Percentiles rank a stretch among this genome's conserved stretches.
Conservation (phyloP, 768 basidiomycete genomes). For the Agaricus blazei region DNA sequence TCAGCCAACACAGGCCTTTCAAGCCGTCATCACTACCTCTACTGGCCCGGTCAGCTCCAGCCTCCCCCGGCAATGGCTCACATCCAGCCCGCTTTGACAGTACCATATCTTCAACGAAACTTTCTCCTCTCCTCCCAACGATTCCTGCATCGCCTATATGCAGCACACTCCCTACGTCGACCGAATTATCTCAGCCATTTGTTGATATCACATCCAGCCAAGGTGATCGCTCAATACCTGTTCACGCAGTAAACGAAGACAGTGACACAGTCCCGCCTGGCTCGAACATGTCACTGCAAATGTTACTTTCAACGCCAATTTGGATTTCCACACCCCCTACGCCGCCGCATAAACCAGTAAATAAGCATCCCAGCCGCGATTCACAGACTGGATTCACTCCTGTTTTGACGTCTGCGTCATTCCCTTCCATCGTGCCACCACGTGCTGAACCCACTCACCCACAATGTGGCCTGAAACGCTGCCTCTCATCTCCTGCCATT, state of each 20-base stretch:
- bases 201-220: constrained; percentile 11
- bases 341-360: constrained; percentile 40
- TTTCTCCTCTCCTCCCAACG: constrained; percentile 47
- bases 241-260: neutral
- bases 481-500: constrained; percentile 37
- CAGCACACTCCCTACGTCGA: constrained; percentile 37
- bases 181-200: constrained; percentile 16
- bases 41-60: neutral
- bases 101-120: constrained; percentile 13
- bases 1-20: neutral
- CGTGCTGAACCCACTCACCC: constrained; percentile 18
- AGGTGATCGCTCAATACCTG: constrained; percentile 14
- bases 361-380: constrained; percentile 30
- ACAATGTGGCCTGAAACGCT: constrained; percentile 27
- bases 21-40: neutral
- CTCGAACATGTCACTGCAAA: constrained; percentile 13
- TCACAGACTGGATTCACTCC: constrained; percentile 25
- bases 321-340: constrained; percentile 60
- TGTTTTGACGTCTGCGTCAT: constrained; percentile 40
- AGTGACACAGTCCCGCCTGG: constrained; percentile 12
- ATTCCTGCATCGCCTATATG: constrained; percentile 57
- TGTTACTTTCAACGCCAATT: constrained; percentile 34
- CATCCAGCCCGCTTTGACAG: neutral
- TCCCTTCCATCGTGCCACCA: constrained; percentile 34
- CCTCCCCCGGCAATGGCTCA: neutral